Percentiles rank a stretch among this genome's conserved stretches.
Evolutionary conservation across 2,329 filamentous ascomycete genomes (phyloP).

Genomic region (Cryphonectria radicalis): DNA sequence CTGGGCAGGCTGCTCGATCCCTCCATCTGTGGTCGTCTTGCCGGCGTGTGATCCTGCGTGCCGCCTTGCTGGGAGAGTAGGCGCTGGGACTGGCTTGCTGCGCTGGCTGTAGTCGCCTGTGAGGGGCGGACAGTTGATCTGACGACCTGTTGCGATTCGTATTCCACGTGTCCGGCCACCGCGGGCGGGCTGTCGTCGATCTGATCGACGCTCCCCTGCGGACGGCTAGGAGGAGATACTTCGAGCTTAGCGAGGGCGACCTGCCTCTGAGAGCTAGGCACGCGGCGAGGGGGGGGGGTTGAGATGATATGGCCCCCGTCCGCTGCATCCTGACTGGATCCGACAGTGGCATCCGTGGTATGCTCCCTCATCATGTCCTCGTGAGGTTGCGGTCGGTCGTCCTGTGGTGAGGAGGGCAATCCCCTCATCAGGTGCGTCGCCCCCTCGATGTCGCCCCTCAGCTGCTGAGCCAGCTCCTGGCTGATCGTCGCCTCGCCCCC

Average conservation of each 20-base stretch:
- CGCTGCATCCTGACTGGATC: slow-evolving; percentile 15
- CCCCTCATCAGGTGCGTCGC: slow-evolving; percentile 34
- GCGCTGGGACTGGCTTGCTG: slow-evolving; percentile 36
- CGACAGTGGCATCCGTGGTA: neutral
- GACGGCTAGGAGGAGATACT: slow-evolving; percentile 14
- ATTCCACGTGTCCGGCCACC: neutral
- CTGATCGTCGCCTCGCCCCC: slow-evolving; percentile 46
- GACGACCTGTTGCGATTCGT: slow-evolving; percentile 1
- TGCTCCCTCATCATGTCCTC: neutral
- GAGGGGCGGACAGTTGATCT: slow-evolving; percentile 41
- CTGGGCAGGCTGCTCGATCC: slow-evolving; percentile 31
- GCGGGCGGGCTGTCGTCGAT: slow-evolving; percentile 17
- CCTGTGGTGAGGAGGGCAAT: slow-evolving; percentile 12
- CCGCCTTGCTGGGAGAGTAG: neutral
- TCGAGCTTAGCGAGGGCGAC: slow-evolving; percentile 20
- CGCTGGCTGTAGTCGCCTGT: slow-evolving; percentile 50
- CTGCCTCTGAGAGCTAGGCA: neutral
- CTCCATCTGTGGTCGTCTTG: slow-evolving; percentile 33
- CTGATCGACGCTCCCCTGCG: slow-evolving; percentile 15
- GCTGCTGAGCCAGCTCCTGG: slow-evolving; percentile 57
- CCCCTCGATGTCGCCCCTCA: slow-evolving; percentile 48
- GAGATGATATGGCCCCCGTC: neutral
- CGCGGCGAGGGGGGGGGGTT: neutral
- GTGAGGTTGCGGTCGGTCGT: neutral
- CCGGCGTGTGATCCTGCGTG: slow-evolving; percentile 34